Percentiles rank a stretch among this genome's conserved stretches.
Evolutionary conservation across 176 grass and related monocot genomes (phyloP).

Genomic region (Melocanna baccifera): DNA sequence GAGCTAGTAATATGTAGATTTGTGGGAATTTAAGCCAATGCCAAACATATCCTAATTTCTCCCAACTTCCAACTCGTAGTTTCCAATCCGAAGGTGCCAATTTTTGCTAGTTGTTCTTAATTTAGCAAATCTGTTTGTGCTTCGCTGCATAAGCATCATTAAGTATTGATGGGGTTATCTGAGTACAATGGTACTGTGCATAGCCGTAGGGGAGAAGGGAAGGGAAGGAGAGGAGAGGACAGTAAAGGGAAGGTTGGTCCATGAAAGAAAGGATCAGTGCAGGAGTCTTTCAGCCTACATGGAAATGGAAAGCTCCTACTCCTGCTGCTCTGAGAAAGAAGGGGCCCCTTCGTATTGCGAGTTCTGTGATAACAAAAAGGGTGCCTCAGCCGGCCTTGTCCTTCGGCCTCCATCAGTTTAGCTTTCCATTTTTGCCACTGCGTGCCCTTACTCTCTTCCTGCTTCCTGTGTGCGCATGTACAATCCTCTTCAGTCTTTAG

Average conservation of each 20-base stretch:
- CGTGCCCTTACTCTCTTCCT: not conserved
- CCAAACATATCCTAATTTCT: not conserved
- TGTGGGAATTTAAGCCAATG: not conserved
- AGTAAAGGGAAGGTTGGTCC: not conserved
- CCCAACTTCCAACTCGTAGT: not conserved
- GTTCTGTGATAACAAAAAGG: conserved; percentile 28
- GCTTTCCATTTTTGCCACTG: conserved; percentile 11
- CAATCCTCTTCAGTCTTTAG: not conserved
- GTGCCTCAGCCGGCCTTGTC: conserved; percentile 13
- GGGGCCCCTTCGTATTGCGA: conserved; percentile 6
- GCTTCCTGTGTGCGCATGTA: not conserved
- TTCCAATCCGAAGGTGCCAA: not conserved
- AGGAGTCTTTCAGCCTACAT: conserved; percentile 29
- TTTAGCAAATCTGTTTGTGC: not conserved
- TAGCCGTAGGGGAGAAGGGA: too few relatives aligned
- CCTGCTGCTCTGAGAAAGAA: not conserved
- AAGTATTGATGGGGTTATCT: not conserved
- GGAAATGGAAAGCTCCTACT: conserved; percentile 29
- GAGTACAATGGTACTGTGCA: not conserved
- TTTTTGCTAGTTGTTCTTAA: not conserved
- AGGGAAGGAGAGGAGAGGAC: not conserved
- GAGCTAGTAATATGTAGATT: not conserved
- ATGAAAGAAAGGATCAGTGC: conserved; percentile 16
- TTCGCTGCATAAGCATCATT: not conserved
- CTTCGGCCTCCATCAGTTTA: conserved; percentile 26